Conservation (phyloP, 257 asterid species). For the Prunella vulgaris region DNA sequence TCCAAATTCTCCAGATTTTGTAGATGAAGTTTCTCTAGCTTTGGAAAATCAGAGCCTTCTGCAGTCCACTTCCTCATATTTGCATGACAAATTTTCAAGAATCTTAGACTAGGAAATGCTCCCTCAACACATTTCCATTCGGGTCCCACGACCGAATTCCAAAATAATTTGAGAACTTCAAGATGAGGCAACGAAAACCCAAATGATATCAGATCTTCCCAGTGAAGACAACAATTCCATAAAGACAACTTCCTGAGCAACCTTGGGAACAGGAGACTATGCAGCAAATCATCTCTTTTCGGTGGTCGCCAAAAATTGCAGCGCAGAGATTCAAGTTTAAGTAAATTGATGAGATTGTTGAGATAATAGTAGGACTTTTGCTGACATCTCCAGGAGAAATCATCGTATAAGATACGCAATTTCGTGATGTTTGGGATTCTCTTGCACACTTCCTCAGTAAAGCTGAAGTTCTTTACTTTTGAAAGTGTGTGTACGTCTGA, state of each 20-base stretch:
- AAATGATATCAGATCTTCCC: background rate
- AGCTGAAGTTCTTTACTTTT: background rate
- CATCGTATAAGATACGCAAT: background rate
- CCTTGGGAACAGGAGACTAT: background rate
- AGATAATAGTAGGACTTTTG: background rate
- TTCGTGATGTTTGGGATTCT: slow-evolving; percentile 11
- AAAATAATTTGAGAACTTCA: background rate
- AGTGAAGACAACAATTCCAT: background rate
- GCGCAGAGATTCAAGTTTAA: background rate
- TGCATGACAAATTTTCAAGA: background rate
- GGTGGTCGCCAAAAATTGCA: background rate
- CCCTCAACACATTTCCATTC: slow-evolving; percentile 16
- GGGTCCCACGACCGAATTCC: background rate
- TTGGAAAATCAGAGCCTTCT: background rate
- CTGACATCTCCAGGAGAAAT: background rate
- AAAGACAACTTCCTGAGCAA: slow-evolving; percentile 14
- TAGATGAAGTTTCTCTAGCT: background rate
- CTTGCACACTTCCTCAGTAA: background rate
- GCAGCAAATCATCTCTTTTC: background rate
- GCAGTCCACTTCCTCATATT: slow-evolving; percentile 12
- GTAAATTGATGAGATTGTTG: background rate
- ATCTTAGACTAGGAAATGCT: slow-evolving; percentile 9
- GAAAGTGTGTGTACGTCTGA: slow-evolving; percentile 7
- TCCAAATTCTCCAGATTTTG: rapidly evolving
- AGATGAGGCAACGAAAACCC: slow-evolving; percentile 7